These are phyloP conservation scores for Gorgonomyces haynaldii DNA, from an alignment of 192 early-diverging fungal genomes.

Conservation along the genomic window DNA sequence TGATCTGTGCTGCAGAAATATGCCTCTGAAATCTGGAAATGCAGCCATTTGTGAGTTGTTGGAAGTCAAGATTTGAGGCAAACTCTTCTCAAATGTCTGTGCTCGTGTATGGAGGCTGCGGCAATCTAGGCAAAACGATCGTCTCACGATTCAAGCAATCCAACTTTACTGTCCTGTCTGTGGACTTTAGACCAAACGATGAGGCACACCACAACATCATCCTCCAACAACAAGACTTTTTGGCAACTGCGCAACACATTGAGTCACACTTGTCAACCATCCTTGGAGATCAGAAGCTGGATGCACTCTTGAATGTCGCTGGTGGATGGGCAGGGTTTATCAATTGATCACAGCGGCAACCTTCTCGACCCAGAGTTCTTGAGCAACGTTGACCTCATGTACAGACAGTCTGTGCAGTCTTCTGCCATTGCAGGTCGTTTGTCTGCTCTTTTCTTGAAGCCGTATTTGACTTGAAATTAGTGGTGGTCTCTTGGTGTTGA, in stretches of 20 bases:
- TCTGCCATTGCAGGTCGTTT: conserved; percentile 75
- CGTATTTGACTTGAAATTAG: conserved; percentile 29
- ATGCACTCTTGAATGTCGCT: conserved; percentile 83
- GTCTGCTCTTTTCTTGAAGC: conserved; percentile 57
- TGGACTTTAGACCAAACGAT: conserved; percentile 62
- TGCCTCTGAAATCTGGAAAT: no score
- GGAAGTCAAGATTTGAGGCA: no score
- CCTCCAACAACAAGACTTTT: conserved; percentile 28
- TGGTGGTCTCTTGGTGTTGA: conserved; percentile 64
- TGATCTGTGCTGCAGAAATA: no score
- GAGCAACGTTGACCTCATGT: conserved; percentile 59
- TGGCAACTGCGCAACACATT: conserved; percentile 28
- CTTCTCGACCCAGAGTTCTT: conserved; percentile 54
- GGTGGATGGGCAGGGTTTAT: conserved; percentile 80
- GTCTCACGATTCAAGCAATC: conserved; percentile 60
- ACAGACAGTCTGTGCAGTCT: conserved; percentile 69
- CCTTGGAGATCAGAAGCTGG: conserved; percentile 38
- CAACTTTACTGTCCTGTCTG: conserved; percentile 63
- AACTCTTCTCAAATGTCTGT: no score
- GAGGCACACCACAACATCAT: conserved; percentile 65
- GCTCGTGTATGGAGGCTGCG: conserved; percentile 83
- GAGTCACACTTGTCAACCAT: conserved; percentile 48
- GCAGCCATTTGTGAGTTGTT: no score
- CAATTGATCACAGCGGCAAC: conserved; percentile 39
- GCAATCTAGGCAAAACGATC: conserved; percentile 71